phyloP scores from a whole-genome alignment of 2,329 filamentous ascomycete species.

The Fusarium clavum region DNA sequence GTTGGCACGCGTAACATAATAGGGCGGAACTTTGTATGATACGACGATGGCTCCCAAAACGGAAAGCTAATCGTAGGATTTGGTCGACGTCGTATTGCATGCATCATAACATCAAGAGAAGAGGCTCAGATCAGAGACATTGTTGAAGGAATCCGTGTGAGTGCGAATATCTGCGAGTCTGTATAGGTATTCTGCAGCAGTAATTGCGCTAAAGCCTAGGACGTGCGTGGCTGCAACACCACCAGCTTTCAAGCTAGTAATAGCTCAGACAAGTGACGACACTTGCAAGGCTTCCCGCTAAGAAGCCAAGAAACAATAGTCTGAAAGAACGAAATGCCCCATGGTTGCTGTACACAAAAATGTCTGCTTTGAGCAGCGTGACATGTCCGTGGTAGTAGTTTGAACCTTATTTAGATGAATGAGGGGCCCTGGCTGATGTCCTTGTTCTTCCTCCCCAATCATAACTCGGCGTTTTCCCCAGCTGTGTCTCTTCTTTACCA shows the following conservation, averaged over 20 bases:
- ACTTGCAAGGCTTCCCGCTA: neutral
- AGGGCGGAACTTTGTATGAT: slow-evolving; percentile 23
- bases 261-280: neutral
- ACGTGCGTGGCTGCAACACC: neutral
- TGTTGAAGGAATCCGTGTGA: neutral
- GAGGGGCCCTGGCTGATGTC: slow-evolving; percentile 25
- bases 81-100: slow-evolving; percentile 34
- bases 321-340: slow-evolving; percentile 3
- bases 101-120: slow-evolving; percentile 15
- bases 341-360: slow-evolving; percentile 1
- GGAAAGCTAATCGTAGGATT: slow-evolving; percentile 43
- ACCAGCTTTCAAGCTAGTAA: slow-evolving; percentile 6
- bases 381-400: slow-evolving; percentile 20
- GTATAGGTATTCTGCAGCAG: neutral
- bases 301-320: neutral
- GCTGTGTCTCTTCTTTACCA: slow-evolving; percentile 13
- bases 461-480: slow-evolving; percentile 13
- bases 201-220: neutral
- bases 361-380: slow-evolving; percentile 22
- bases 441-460: slow-evolving; percentile 36
- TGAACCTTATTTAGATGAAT: slow-evolving; percentile 44
- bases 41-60: slow-evolving; percentile 39
- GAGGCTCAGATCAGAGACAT: slow-evolving; percentile 5
- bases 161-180: slow-evolving; percentile 1
- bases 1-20: slow-evolving; percentile 16